Conservation (phyloP, 2,329 filamentous ascomycete genomes). For the Helotiales sp. region DNA sequence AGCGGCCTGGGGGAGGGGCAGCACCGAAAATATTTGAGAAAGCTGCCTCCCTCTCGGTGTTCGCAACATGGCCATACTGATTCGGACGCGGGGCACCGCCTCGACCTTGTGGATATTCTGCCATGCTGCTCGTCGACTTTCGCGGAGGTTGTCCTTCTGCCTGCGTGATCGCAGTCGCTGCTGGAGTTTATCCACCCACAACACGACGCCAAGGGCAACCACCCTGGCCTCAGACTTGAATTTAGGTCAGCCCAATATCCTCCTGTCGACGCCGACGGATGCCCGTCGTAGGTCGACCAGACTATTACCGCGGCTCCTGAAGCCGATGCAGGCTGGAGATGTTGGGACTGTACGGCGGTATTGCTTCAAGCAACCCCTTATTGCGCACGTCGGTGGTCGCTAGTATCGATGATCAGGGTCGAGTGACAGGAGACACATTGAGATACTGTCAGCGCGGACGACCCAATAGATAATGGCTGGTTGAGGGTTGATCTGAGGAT, state of each 20-base stretch:
- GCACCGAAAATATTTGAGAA: slow-evolving; percentile 96
- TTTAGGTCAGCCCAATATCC: slow-evolving; percentile 21
- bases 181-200: slow-evolving; percentile 16
- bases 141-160: slow-evolving; percentile 9
- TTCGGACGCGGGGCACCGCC: slow-evolving; percentile 49
- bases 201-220: slow-evolving; percentile 28
- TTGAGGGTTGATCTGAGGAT: slow-evolving; percentile 20
- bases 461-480: slow-evolving; percentile 20
- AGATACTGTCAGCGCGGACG: slow-evolving; percentile 10
- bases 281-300: slow-evolving; percentile 26
- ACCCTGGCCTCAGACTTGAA: slow-evolving; percentile 25
- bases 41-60: slow-evolving; percentile 83
- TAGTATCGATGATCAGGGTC: slow-evolving; percentile 19
- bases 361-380: slow-evolving; percentile 14
- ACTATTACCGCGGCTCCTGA: slow-evolving; percentile 5
- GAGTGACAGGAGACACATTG: slow-evolving; percentile 25
- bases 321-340: neutral
- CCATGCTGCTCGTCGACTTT: slow-evolving; percentile 40
- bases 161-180: slow-evolving; percentile 8
- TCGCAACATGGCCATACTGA: slow-evolving; percentile 46
- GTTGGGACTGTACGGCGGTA: slow-evolving; percentile 3
- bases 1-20: slow-evolving; percentile 81
- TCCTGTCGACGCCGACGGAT: slow-evolving; percentile 27
- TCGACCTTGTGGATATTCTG: slow-evolving; percentile 63
- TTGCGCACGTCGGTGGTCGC: slow-evolving; percentile 14